Conservation (phyloP, 148 eudicot genomes). For the Rhododendron ferrugineum region DNA sequence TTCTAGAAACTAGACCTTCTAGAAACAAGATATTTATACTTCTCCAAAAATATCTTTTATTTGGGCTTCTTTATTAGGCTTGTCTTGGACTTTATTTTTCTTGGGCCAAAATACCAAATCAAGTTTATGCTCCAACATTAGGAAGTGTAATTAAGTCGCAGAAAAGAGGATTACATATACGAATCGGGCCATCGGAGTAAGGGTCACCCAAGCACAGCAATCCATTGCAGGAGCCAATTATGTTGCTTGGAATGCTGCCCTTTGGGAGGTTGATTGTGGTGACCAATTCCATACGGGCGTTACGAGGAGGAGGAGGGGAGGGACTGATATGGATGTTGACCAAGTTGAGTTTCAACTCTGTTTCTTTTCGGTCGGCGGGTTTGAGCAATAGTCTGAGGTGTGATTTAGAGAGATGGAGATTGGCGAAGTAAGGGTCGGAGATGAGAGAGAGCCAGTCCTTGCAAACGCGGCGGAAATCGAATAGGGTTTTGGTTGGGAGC, state of each 20-base stretch:
- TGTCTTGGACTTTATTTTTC: no score
- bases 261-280: neutral
- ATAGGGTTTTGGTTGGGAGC: neutral
- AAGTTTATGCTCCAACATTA: no score
- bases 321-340: neutral
- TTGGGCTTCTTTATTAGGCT: no score
- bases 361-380: neutral
- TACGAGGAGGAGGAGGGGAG: neutral
- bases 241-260: neutral
- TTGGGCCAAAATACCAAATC: no score
- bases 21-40: no score
- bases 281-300: neutral
- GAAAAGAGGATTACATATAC: neutral
- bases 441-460: neutral
- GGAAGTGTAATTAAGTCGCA: neutral
- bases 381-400: neutral
- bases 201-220: neutral
- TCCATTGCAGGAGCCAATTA: neutral
- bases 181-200: neutral
- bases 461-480: neutral
- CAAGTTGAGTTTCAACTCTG: no score
- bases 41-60: no score
- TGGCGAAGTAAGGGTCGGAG: no score
- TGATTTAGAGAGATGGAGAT: no score
- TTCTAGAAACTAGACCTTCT: no score